Base-by-base conservation (phyloP, 768 basidiomycete species). In the Trametes elegans region DNA sequence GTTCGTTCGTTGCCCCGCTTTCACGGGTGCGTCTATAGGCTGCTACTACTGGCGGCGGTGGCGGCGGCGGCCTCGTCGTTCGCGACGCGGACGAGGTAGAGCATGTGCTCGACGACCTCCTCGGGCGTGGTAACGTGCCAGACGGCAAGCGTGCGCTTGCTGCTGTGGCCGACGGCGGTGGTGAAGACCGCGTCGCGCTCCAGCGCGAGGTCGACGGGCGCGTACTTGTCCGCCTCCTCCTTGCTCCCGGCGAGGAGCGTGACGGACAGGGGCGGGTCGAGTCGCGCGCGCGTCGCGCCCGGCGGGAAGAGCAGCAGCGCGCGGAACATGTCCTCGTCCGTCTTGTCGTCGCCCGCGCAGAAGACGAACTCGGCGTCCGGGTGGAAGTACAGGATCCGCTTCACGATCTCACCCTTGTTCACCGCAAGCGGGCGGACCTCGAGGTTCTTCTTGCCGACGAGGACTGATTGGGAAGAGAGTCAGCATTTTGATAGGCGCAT, bases 311-410 rank as follows among this genome's bases (percentile, higher is more conserved):
- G 79, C 21, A 83, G 79, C 0, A 96, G 78, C 0, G 92, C 80
- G 61, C 94, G 87, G 88, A 98, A 98, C 96, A 99, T 99, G 76
- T 99, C 96, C 74, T 99, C 96, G 76, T 98, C 93, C 43, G 95
- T 95, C 90, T 98, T 99, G 76, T 99, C 96, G 66, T 99, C 96
- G 40, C 96, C 96, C 1, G 95, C 96, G 68, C 96, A 99, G 76
- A 98, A 96, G 70, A 98, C 79, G 66, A 98, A 94, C 68, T 97
- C 92, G 40, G 92, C 86, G 55, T 96, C 93, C 2, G 95, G 90
- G 77, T 98, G 88, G 70, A 86, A 76, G 79, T 95, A 98, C 53
- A 97, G 68, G 55, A 98, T 85, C 41, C 93, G 79, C 77, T 95
- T 95, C 66, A 98, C 95, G 65, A 98, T 98, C 76, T 98, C 96